phyloP scores from a whole-genome alignment of 371 early-diverging fungal genomes.

The Amoeboaphelidium occidentale region DNA sequence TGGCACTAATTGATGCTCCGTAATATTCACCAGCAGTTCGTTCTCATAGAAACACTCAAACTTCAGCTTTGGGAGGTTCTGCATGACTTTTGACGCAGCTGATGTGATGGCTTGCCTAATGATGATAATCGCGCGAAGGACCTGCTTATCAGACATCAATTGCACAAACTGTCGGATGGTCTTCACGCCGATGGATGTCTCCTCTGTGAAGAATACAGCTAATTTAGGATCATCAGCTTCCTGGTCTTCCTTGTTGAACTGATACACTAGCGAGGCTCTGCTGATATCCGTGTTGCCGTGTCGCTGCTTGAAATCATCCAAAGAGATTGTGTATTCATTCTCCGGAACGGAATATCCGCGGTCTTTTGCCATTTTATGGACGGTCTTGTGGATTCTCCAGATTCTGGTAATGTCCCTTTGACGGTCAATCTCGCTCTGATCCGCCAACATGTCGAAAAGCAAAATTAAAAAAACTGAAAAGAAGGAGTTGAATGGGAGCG shows the following conservation, averaged over 20 bases:
- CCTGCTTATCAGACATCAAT: slow-evolving; percentile 49
- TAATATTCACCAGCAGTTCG: slow-evolving; percentile 94
- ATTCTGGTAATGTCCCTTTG: slow-evolving; percentile 38
- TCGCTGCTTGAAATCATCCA: slow-evolving; percentile 45
- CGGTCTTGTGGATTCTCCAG: slow-evolving; percentile 64
- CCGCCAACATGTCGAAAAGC: too few relatives aligned
- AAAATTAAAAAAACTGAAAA: too few relatives aligned
- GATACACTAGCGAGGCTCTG: slow-evolving; percentile 52
- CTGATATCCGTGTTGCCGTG: slow-evolving; percentile 47
- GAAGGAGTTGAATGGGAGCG: too few relatives aligned
- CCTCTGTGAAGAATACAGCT: slow-evolving; percentile 76
- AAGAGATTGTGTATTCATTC: slow-evolving; percentile 49
- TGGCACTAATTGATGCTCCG: slow-evolving; percentile 89
- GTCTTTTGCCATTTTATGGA: slow-evolving; percentile 43
- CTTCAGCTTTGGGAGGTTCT: slow-evolving; percentile 44
- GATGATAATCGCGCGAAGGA: slow-evolving; percentile 59
- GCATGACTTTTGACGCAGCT: slow-evolving; percentile 59
- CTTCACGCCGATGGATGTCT: slow-evolving; percentile 66
- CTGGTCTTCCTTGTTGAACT: slow-evolving; percentile 48
- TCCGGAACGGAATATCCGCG: slow-evolving; percentile 27
- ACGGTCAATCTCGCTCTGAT: too few relatives aligned
- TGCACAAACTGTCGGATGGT: slow-evolving; percentile 50
- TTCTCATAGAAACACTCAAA: slow-evolving; percentile 84
- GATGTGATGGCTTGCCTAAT: slow-evolving; percentile 60
- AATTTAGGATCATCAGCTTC: slow-evolving; percentile 61